phyloP scores from a whole-genome alignment of 441 rosid species.

The Croton laevigatus region DNA sequence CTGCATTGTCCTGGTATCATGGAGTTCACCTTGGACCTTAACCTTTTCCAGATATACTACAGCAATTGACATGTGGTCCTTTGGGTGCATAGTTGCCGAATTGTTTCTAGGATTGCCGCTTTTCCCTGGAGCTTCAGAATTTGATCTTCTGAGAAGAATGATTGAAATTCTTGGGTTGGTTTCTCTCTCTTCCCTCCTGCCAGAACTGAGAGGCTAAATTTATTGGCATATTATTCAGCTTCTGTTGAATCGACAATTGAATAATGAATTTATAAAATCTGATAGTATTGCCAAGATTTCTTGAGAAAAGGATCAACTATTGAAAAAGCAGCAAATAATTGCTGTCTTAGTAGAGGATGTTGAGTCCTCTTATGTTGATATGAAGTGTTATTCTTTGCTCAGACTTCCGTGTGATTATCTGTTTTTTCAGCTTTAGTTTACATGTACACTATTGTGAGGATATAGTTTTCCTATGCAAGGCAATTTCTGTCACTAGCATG shows the following conservation, averaged over 20 bases:
- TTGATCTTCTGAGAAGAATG: slow-evolving; percentile 96
- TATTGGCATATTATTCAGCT: slow-evolving; percentile 10
- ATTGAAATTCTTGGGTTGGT: slow-evolving; percentile 85
- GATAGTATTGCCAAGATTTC: background rate
- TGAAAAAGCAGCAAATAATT: background rate
- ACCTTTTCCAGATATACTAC: slow-evolving; percentile 82
- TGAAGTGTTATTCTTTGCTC: too few relatives aligned
- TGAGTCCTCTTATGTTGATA: too few relatives aligned
- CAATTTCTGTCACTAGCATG: too few relatives aligned
- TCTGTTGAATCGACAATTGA: background rate
- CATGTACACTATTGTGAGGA: too few relatives aligned
- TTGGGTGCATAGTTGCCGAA: slow-evolving; percentile 99
- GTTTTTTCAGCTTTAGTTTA: too few relatives aligned
- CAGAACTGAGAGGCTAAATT: slow-evolving; percentile 5
- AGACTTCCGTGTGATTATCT: too few relatives aligned
- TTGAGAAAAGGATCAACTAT: background rate
- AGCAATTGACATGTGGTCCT: slow-evolving; percentile 99
- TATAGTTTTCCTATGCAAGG: too few relatives aligned
- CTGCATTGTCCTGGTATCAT: background rate
- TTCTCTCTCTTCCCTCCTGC: background rate
- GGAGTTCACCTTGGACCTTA: slow-evolving; percentile 40
- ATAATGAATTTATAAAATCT: background rate
- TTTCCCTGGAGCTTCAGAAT: slow-evolving; percentile 99
- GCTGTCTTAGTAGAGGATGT: background rate
- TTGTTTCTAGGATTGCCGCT: slow-evolving; percentile 96